phyloP scores from a whole-genome alignment of 75 land plant genomes.

The Sequoiadendron giganteum region DNA sequence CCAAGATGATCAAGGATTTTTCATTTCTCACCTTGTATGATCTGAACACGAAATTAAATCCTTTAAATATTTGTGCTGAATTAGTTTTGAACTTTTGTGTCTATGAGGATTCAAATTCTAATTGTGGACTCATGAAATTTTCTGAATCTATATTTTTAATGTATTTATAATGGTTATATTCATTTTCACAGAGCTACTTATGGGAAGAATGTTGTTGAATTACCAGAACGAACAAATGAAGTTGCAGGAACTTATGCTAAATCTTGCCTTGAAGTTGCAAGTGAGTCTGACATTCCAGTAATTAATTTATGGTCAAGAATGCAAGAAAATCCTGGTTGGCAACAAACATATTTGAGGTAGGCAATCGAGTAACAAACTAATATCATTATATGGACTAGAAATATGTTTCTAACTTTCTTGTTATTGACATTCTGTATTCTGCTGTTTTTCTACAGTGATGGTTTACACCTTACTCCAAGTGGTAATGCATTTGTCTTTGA shows the following conservation, averaged over 20 bases:
- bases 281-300: constrained; percentile 45
- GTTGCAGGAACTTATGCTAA: constrained; percentile 70
- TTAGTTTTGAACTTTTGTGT: too few species aligned
- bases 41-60: background rate
- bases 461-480: constrained; percentile 69
- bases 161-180: background rate
- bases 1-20: background rate
- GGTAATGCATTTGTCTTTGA: constrained; percentile 47
- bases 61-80: background rate
- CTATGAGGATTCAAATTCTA: background rate
- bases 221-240: constrained; percentile 87
- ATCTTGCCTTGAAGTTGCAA: constrained; percentile 62
- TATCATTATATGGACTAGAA: background rate
- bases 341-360: constrained; percentile 69
- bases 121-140: background rate
- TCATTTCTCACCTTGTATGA: background rate
- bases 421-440: constrained; percentile 11
- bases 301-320: constrained; percentile 80
- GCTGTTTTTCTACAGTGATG: constrained; percentile 58
- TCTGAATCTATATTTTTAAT: background rate
- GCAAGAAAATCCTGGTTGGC: constrained; percentile 84
- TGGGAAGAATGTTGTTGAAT: constrained; percentile 66
- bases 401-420: background rate
- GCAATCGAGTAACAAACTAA: background rate
- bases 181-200: constrained; percentile 50